Conservation (phyloP, 805 yeast genomes). For the Wickerhamomyces xylosicus region DNA sequence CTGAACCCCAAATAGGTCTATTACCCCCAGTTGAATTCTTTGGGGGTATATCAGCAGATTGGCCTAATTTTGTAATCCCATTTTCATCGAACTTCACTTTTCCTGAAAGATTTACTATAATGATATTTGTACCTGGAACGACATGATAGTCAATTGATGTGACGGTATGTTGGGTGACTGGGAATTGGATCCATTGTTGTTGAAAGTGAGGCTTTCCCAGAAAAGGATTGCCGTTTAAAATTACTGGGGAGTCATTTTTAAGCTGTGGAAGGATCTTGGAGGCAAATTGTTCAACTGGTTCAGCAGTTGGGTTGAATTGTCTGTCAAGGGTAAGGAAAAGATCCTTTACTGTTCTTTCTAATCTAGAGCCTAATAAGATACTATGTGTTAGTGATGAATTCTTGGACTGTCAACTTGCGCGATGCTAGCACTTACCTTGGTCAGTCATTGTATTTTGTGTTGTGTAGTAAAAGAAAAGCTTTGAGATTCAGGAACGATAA, state of each 20-base stretch:
- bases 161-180: conserved; percentile 50
- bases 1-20: conserved; percentile 42
- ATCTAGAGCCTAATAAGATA: conserved; percentile 6
- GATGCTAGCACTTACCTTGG: conserved; percentile 8
- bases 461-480: too few species aligned
- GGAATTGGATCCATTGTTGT: conserved; percentile 45
- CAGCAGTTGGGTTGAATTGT: conserved; percentile 7
- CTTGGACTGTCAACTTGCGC: too few species aligned
- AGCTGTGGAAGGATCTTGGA: conserved; percentile 32
- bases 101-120: conserved; percentile 38
- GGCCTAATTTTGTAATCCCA: conserved; percentile 58
- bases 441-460: conserved; percentile 2
- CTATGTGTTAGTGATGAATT: not conserved
- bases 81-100: conserved; percentile 72
- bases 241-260: conserved; percentile 39
- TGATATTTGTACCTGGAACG: conserved; percentile 52
- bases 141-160: conserved; percentile 59
- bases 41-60: conserved; percentile 40
- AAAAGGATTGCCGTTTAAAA: conserved; percentile 50
- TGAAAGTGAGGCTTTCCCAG: conserved; percentile 42
- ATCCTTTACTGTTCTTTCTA: conserved; percentile 16
- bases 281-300: conserved; percentile 13
- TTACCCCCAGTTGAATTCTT: conserved; percentile 1
- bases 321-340: conserved; percentile 17
- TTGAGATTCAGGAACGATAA: too few species aligned